Evolutionary conservation across 306 rosid genomes (phyloP).

Genomic region (apple (Malus domestica)): DNA sequence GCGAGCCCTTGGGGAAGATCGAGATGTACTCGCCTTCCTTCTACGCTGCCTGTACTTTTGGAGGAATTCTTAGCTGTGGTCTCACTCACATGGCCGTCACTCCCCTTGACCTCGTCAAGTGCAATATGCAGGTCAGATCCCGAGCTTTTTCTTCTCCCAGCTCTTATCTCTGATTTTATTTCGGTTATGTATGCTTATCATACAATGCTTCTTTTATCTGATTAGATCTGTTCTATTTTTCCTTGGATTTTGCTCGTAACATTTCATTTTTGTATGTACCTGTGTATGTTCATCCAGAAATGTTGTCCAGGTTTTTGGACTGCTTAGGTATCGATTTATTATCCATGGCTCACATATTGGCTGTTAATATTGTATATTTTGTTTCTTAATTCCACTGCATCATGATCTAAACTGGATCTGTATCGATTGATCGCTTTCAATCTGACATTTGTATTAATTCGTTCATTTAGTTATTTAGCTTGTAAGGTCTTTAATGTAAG

Average conservation of each 20-base stretch:
- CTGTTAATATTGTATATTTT: neutral
- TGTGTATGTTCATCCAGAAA: neutral
- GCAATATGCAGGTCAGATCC: conserved; percentile 91
- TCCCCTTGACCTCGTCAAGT: conserved; percentile 96
- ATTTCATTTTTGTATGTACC: neutral
- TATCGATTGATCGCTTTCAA: neutral
- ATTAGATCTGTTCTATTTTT: conserved; percentile 33
- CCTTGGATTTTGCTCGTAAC: neutral
- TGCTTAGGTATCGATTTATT: conserved; percentile 17
- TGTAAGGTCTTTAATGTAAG: neutral
- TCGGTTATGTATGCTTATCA: neutral
- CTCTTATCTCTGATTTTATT: neutral
- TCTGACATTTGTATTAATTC: neutral
- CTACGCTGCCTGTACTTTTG: conserved; percentile 84
- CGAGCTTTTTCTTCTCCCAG: neutral
- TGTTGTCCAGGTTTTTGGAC: neutral
- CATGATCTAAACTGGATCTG: neutral
- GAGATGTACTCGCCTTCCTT: conserved; percentile 84
- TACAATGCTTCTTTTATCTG: neutral
- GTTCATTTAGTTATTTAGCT: neutral
- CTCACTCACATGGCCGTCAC: conserved; percentile 93
- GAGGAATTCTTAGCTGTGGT: conserved; percentile 87
- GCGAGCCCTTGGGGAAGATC: conserved; percentile 54
- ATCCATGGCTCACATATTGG: neutral
- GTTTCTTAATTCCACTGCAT: neutral